A percentile compares a stretch with the other conserved stretches of the same genome.
Conservation (phyloP, 2,329 filamentous ascomycete species). For the Bipolaris zeicola region DNA sequence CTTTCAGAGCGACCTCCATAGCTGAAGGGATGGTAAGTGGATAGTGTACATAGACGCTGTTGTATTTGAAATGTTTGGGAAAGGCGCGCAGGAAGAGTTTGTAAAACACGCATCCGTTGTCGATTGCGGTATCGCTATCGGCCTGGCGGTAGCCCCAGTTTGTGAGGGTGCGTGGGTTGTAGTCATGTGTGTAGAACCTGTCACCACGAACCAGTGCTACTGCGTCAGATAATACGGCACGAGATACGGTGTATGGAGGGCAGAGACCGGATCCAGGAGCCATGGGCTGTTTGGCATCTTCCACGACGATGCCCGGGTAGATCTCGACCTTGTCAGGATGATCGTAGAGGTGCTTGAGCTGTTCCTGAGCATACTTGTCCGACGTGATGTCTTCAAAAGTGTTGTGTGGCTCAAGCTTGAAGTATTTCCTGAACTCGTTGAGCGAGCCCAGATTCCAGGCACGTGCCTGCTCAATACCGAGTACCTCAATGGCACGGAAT, state of each 20-base stretch:
- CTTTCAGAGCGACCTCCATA: conserved; percentile 71
- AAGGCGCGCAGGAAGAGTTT: conserved; percentile 82
- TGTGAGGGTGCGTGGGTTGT: conserved; percentile 70
- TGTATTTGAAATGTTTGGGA: conserved; percentile 75
- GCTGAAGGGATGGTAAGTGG: conserved; percentile 73
- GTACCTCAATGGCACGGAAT: conserved; percentile 76
- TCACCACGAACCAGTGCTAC: conserved; percentile 80
- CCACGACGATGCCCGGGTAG: conserved; percentile 77
- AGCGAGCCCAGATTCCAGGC: conserved; percentile 78
- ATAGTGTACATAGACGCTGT: conserved; percentile 84
- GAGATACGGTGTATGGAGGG: conserved; percentile 76
- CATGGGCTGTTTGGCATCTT: conserved; percentile 75
- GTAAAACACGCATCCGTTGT: conserved; percentile 84
- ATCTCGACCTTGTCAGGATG: conserved; percentile 81
- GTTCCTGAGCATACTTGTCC: conserved; percentile 70
- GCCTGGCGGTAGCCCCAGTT: conserved; percentile 84
- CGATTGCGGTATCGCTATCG: conserved; percentile 72
- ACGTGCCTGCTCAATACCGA: conserved; percentile 78
- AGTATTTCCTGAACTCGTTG: conserved; percentile 86
- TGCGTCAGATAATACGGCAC: conserved; percentile 77
- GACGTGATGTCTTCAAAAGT: conserved; percentile 85
- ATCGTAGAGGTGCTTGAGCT: conserved; percentile 66
- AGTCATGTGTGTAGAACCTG: conserved; percentile 79
- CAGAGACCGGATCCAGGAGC: conserved; percentile 71
- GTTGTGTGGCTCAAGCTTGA: conserved; percentile 74